These are phyloP conservation scores for Zygnema cylindricum DNA, from an alignment of 139 green algal species.

Conservation along the genomic window DNA sequence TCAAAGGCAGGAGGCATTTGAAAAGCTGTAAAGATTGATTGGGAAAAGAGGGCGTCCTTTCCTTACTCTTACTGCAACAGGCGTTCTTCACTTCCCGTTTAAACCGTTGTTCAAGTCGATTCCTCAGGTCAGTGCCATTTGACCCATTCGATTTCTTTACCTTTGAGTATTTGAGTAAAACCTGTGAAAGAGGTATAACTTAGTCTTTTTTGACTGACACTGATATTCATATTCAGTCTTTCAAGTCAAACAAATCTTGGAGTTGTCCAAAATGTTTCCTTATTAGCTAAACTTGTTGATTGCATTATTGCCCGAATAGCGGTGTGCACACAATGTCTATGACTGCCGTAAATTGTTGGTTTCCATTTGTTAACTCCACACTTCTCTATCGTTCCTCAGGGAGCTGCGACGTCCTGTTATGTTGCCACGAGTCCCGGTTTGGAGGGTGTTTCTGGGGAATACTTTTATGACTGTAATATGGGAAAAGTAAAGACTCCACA, in stretches of 20 bases:
- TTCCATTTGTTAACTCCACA: background rate
- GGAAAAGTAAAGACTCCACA: conserved; percentile 32
- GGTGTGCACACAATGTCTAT: background rate
- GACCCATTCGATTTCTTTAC: conserved; percentile 48
- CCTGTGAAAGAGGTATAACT: no score
- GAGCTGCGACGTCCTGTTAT: conserved; percentile 81
- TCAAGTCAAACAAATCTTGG: no score
- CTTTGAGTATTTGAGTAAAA: background rate
- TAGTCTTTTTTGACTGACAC: no score
- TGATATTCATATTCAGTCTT: no score
- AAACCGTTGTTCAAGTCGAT: conserved; percentile 59
- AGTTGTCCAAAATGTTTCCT: background rate
- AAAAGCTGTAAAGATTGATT: background rate
- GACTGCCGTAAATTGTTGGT: no score
- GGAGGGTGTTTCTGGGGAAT: conserved; percentile 76
- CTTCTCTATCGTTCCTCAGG: conserved; percentile 27
- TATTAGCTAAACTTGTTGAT: no score
- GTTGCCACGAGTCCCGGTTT: conserved; percentile 70
- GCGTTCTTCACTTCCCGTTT: background rate
- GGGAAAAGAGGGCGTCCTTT: background rate
- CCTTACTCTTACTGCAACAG: no score
- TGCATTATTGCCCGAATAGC: no score
- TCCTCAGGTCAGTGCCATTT: conserved; percentile 43
- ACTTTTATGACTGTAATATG: conserved; percentile 73
- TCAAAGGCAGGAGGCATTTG: background rate